Evolutionary conservation across 2,329 filamentous ascomycete genomes (phyloP).

Genomic region (Zelopaecilomyces penicillatus): DNA sequence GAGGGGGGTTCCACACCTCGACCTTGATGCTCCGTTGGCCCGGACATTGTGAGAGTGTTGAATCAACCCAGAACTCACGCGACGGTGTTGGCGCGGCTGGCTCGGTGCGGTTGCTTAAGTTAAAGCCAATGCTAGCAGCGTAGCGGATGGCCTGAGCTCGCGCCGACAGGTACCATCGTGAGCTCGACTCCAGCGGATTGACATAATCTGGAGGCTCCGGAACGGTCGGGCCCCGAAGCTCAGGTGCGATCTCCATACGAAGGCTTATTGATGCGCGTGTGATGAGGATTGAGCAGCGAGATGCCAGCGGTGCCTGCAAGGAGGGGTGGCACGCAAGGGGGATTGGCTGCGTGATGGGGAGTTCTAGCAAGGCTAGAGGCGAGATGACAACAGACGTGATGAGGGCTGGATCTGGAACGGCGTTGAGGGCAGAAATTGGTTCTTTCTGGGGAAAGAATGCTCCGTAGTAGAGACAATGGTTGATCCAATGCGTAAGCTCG

Average conservation of each 20-base stretch:
- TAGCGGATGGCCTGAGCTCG: slow-evolving; percentile 36
- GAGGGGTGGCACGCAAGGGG: not conserved
- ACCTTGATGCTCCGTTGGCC: slow-evolving; percentile 34
- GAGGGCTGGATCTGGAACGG: too few species aligned
- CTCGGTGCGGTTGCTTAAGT: slow-evolving; percentile 32
- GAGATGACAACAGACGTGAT: too few species aligned
- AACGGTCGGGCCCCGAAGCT: slow-evolving; percentile 11
- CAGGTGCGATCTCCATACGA: slow-evolving; percentile 11
- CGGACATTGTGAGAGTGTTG: slow-evolving; percentile 29
- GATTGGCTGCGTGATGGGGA: not conserved
- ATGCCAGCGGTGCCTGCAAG: not conserved
- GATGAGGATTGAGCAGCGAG: not conserved
- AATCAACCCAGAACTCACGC: slow-evolving; percentile 33
- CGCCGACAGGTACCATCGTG: slow-evolving; percentile 35
- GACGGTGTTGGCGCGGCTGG: slow-evolving; percentile 31
- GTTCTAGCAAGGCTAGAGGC: too few species aligned
- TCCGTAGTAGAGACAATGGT: too few species aligned
- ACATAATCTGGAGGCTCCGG: slow-evolving; percentile 30
- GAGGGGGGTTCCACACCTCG: slow-evolving; percentile 37
- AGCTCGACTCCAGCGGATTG: slow-evolving; percentile 35
- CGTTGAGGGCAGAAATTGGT: too few species aligned
- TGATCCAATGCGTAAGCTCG: too few species aligned
- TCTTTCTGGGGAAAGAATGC: too few species aligned
- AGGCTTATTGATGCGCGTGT: slow-evolving; percentile 19
- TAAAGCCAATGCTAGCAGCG: slow-evolving; percentile 35